Evolutionary conservation across 2,329 filamentous ascomycete genomes (phyloP).

Genomic region (Ophiocordyceps camponoti-saundersi): DNA sequence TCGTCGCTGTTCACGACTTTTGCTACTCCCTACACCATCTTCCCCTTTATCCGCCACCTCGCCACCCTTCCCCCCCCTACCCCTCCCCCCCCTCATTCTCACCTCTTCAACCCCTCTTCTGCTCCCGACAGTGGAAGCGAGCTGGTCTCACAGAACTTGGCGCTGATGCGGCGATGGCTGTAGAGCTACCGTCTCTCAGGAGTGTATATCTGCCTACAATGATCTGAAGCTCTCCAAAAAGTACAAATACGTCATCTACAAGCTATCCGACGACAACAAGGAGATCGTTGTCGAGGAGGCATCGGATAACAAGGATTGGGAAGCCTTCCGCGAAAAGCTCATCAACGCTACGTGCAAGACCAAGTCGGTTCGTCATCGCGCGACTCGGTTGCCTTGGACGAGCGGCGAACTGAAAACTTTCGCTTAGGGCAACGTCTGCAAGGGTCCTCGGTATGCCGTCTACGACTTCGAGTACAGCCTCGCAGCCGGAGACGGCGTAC

Average conservation of each 20-base stretch:
- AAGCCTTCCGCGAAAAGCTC: conserved; percentile 60
- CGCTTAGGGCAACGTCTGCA: conserved; percentile 35
- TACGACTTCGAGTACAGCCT: conserved; percentile 72
- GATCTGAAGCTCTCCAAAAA: conserved; percentile 70
- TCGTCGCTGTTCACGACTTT: conserved; percentile 9
- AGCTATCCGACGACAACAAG: conserved; percentile 70
- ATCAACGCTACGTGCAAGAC: conserved; percentile 55
- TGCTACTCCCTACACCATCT: neutral
- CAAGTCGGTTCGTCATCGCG: conserved; percentile 36
- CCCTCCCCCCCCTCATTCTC: too few relatives aligned
- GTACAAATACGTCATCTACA: conserved; percentile 78
- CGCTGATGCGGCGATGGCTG: conserved; percentile 9
- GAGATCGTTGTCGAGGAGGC: conserved; percentile 67
- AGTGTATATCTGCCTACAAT: conserved; percentile 59
- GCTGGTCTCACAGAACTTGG: conserved; percentile 4
- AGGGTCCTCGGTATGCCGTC: conserved; percentile 67
- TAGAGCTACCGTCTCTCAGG: conserved; percentile 55
- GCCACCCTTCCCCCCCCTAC: neutral
- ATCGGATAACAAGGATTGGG: conserved; percentile 50
- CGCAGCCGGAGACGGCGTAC: conserved; percentile 53
- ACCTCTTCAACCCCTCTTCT: neutral
- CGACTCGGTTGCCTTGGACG: neutral
- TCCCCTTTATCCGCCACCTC: neutral
- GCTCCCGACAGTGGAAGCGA: neutral
- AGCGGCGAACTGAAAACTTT: neutral